Evolutionary conservation across 2,329 filamentous ascomycete species (phyloP), one percentile per base, ranked within the genome.

Genomic region (Colletotrichum lindemuthianum): DNA sequence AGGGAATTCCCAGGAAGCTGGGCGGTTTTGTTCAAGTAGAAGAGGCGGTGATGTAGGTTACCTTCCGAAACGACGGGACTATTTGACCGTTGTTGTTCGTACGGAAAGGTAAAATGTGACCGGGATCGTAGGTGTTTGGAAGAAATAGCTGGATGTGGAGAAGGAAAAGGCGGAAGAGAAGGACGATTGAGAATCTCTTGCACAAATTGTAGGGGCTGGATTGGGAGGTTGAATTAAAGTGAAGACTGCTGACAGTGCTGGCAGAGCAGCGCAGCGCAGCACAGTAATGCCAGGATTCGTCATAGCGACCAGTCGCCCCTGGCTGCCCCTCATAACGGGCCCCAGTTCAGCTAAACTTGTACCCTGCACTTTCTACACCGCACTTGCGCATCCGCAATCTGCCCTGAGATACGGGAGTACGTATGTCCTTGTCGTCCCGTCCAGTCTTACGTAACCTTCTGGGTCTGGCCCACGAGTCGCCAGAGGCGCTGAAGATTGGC

Each of bases 241-340:
- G 63, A 47, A 44, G 45, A 47, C 16, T 41, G 51, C 63, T 57
- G 51, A 51, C 63, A 32, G 63, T 57, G 24, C 24, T 24, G 24
- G 24, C 24, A 24, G 24, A 24, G 24, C 24, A 24, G 24, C 24
- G 24, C 24, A 24, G 24, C 24, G 24, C 24, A 24, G 24, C 24
- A 5, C 24, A 24, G 24, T 24, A 24, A 65, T 65, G 63, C 63
- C 45, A 65, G 47, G 57, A 52, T 63, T 65, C 63, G 63, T 65
- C 63, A 65, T 65, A 65, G 63, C 63, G 63, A 65, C 58, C 47
- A 33, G 63, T 65, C 63, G 45, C 55, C 60, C 58, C 58, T 65
- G 51, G 63, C 24, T 65, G 63, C 63, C 63, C 63, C 63, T 65
- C 63, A 61, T 65, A 52, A 57, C 49, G 24, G 24, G 24, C 24